Evolutionary conservation across 78 protist genomes (phyloP).

Genomic region (Diacronema lutheri): DNA sequence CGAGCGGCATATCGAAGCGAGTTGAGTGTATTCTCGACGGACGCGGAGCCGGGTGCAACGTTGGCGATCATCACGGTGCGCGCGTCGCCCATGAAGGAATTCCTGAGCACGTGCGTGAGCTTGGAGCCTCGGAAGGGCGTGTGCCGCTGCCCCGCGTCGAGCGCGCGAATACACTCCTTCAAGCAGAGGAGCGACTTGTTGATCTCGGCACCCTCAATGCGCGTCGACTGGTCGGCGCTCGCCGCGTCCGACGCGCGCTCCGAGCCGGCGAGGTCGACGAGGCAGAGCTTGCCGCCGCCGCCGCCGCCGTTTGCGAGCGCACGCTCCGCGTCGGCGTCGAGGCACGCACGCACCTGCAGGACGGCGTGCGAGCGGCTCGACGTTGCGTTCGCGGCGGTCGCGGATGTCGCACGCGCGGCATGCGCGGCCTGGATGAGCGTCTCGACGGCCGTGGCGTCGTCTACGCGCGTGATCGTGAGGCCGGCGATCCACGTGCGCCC

Average conservation of each 20-base stretch:
- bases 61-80: not conserved
- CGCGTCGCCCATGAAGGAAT: not conserved
- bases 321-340: not conserved
- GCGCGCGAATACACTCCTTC: slow-evolving; percentile 47
- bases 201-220: slow-evolving; percentile 81
- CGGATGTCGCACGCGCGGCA: slow-evolving; percentile 26
- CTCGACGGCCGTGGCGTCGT: not conserved
- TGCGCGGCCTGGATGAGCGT: slow-evolving; percentile 17
- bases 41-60: not conserved
- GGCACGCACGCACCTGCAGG: slow-evolving; percentile 20
- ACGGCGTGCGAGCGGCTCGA: slow-evolving; percentile 75
- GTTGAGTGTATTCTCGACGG: not conserved
- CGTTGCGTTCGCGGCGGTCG: slow-evolving; percentile 60
- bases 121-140: slow-evolving; percentile 33
- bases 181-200: slow-evolving; percentile 83
- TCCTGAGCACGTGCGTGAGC: slow-evolving; percentile 20
- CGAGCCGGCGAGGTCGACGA: slow-evolving; percentile 90
- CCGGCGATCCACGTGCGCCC: slow-evolving; percentile 16
- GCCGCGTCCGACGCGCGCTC: slow-evolving; percentile 66
- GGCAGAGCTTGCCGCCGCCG: slow-evolving; percentile 37
- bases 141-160: slow-evolving; percentile 12
- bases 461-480: not conserved
- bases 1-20: not conserved
- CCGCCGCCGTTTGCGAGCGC: not conserved
- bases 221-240: slow-evolving; percentile 40